Base-by-base conservation (phyloP, 768 basidiomycete species). In the Mycena galopus region DNA sequence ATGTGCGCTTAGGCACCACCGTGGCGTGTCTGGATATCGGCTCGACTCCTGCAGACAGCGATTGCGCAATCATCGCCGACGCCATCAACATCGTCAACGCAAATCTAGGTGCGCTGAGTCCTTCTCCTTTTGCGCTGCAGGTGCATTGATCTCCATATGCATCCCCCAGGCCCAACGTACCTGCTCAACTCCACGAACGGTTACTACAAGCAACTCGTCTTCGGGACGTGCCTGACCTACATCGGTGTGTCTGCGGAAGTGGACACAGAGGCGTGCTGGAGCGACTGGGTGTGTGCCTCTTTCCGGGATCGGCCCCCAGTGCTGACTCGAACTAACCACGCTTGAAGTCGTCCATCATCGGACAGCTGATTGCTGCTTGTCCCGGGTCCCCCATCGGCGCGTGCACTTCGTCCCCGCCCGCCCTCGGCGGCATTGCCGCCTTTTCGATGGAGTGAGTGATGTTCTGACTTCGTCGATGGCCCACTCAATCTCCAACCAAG, bases 231-330 rank as follows among this genome's bases (percentile, higher is more conserved):
- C 55, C 37, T 66, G 21, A 65, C 64, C 11, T 56, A 19, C 33
- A 65, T 65, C 53, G 64, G 51, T 10, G 64, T 65, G 33, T 65
- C 64, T 19, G 51, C 64, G 25, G 14, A 65, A 42, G 53, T 25
- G 33, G 64, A 65, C 64, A 65, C 64, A 16, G 16, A 39, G 42
- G 64, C 64, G 51, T 65, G 64, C 35, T 65, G 64, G 64, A 55
- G 64, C 64, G 64, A 65, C 51, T 56, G 64, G 64, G 64, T 55
- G 35, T 10, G 64, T n/a, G 1, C 14, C 25, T 56, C 25, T 27
- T 27, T 11, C 50, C n/a, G 14, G 5, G 47, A n/a, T 17, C 47
- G 9, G n/a, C 7, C n/a, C n/a, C 7, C 10, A 51, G 4, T 12
- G 25, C 44, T 50, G 25, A 27, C 25, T 1, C 23, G 25, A 2